These are phyloP conservation scores for Erigeron philadelphicus DNA, from an alignment of 140 eudicot genomes.

Conservation along the genomic window DNA sequence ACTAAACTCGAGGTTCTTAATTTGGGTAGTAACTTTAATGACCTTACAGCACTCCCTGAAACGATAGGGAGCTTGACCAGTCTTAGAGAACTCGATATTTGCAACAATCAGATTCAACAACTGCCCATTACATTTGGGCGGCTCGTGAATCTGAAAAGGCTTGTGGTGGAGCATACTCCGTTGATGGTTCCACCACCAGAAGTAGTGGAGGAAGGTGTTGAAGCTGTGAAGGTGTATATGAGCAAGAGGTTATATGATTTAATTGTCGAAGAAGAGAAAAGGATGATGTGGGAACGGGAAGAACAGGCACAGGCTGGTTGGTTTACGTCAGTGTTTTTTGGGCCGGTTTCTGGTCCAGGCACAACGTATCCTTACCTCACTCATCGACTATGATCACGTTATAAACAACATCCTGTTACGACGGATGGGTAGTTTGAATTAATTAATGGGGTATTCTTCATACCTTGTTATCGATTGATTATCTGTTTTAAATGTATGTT, in stretches of 20 bases:
- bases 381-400: conserved; percentile 53
- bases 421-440: conserved; percentile 17
- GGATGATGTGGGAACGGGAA: conserved; percentile 38
- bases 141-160: conserved; percentile 48
- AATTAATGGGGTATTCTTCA: conserved; percentile 4
- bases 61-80: conserved; percentile 54
- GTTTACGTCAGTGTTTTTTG: conserved; percentile 61
- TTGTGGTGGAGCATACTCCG: conserved; percentile 69
- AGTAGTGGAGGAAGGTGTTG: conserved; percentile 59
- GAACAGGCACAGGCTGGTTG: conserved; percentile 46
- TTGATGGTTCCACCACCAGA: conserved; percentile 66
- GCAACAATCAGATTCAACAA: conserved; percentile 80
- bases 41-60: conserved; percentile 66
- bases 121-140: conserved; percentile 73
- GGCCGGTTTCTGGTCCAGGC: conserved; percentile 37
- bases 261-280: conserved; percentile 55
- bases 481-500: conserved; percentile 11
- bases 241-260: conserved; percentile 56
- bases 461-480: conserved; percentile 11
- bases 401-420: not conserved
- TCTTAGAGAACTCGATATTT: conserved; percentile 74
- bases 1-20: conserved; percentile 60
- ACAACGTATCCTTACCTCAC: conserved; percentile 55
- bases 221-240: conserved; percentile 71
- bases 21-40: conserved; percentile 73